Evolutionary conservation across 306 rosid species (phyloP), one percentile per base, ranked within the genome.

Genomic region (Adenanthera pavonina): DNA sequence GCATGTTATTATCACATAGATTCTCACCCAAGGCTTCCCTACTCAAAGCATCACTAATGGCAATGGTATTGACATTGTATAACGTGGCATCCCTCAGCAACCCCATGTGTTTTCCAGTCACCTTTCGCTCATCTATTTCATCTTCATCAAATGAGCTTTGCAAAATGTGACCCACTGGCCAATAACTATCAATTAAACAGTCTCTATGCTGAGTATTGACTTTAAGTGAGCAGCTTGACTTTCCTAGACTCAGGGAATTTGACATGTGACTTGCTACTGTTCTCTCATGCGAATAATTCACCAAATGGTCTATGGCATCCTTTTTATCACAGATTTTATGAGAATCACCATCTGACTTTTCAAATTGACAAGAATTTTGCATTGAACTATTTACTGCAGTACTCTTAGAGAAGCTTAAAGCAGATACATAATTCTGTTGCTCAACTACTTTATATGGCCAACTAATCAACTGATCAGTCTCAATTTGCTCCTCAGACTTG

Each of bases 401-500:
- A 79, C 41, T 83, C 78, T 53, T 57, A 51, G 88, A 87, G 88
- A 92, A 92, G 77, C 85, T 89, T 86, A 95, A 87, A 61, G 87
- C 84, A 80, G 94, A 88, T 53, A 92, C 79, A 80, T 87, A 89
- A 35, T 78, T 82, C 47, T 88, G 88, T 51, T 83, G 81, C 80
- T 77, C 86, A 61, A 52, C 60, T 69, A 49, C 69, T 74, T 78
- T 82, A 88, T 73, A 78, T 33, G 90, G 82, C 89, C 87, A 85
- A 53, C 70, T 82, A 44, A 64, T 74, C 82, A 56, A 82, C 83
- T 79, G 84, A 79, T 93, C 86, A 33, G 82, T 81, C 80, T 86
- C 90, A 70, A 79, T 65, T 84, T 87, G 86, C 79, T 88, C 97
- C 83, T 87, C 97, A 70, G 85, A 76, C 77, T 89, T 82, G 81